phyloP scores from a whole-genome alignment of 345 rosid genomes.

The Stellera chamaejasme region DNA sequence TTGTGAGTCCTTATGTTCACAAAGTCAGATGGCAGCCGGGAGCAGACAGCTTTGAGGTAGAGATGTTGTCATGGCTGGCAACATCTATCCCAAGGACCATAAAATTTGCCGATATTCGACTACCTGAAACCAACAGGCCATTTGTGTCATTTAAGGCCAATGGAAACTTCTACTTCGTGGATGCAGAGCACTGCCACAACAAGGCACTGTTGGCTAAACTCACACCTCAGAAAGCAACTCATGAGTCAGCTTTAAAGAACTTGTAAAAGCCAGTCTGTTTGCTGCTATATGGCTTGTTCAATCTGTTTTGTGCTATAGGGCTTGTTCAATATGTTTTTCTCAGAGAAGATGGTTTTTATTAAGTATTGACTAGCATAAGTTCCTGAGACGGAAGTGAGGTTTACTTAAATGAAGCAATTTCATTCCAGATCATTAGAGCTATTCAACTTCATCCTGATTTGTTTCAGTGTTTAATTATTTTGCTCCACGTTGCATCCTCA shows the following conservation, averaged over 20 bases:
- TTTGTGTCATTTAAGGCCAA: constrained; percentile 83
- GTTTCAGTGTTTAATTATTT: too few relatives aligned
- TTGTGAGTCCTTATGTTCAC: constrained; percentile 88
- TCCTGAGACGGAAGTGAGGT: too few relatives aligned
- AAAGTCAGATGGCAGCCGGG: constrained; percentile 92
- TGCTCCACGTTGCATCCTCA: too few relatives aligned
- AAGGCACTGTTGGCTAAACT: constrained; percentile 84
- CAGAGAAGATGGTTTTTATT: too few relatives aligned
- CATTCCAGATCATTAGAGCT: too few relatives aligned
- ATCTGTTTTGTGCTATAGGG: too few relatives aligned
- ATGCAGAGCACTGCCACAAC: constrained; percentile 74
- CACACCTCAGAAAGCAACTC: constrained; percentile 54
- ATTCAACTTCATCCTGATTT: too few relatives aligned
- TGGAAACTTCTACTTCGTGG: constrained; percentile 62
- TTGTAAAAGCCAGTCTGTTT: constrained; percentile 26
- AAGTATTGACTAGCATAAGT: too few relatives aligned
- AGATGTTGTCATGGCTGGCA: constrained; percentile 92
- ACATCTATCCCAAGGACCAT: constrained; percentile 50
- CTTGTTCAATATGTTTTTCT: too few relatives aligned
- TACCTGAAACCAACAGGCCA: constrained; percentile 74
- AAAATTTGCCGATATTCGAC: constrained; percentile 72
- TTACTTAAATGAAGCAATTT: too few relatives aligned
- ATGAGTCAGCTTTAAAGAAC: constrained; percentile 81
- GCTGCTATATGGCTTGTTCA: too few relatives aligned
- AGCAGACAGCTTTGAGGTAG: constrained; percentile 79